A percentile compares a stretch with the other conserved stretches of the same genome.
phyloP scores from a whole-genome alignment of 306 rosid genomes.

The Cicer chorassanicum region DNA sequence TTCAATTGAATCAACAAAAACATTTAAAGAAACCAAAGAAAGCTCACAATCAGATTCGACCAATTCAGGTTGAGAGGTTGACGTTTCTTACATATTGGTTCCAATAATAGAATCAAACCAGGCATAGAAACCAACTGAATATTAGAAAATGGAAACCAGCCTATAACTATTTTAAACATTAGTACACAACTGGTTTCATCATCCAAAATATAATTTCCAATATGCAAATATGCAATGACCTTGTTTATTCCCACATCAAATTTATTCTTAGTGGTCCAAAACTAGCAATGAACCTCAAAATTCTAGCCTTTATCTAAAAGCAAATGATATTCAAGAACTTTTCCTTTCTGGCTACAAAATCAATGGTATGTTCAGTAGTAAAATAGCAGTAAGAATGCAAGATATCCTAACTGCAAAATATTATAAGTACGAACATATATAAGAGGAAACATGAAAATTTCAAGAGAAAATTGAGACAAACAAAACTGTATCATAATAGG shows the following conservation, averaged over 20 bases:
- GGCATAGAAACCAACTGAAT: too few species aligned
- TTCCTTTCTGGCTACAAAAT: background rate
- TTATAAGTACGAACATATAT: background rate
- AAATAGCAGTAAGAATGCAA: background rate
- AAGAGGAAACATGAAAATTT: background rate
- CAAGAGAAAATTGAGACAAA: slow-evolving; percentile 34
- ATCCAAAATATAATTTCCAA: background rate
- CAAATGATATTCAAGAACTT: background rate
- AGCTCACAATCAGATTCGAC: too few species aligned
- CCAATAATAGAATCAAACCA: too few species aligned
- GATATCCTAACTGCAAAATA: background rate
- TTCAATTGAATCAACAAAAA: too few species aligned
- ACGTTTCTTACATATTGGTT: too few species aligned
- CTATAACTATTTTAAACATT: background rate
- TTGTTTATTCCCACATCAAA: background rate
- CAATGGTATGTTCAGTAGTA: background rate
- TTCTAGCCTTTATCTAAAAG: background rate
- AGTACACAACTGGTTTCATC: background rate
- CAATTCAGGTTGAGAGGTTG: too few species aligned
- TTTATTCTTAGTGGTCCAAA: background rate
- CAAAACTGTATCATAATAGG: slow-evolving; percentile 51
- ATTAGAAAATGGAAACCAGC: background rate
- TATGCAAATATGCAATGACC: background rate
- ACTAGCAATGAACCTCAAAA: background rate
- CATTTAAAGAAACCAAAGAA: too few species aligned